A percentile compares a stretch with the other conserved stretches of the same genome.
Conservation (phyloP, 192 early-diverging fungal genomes). For the Entrophospora sp. region DNA sequence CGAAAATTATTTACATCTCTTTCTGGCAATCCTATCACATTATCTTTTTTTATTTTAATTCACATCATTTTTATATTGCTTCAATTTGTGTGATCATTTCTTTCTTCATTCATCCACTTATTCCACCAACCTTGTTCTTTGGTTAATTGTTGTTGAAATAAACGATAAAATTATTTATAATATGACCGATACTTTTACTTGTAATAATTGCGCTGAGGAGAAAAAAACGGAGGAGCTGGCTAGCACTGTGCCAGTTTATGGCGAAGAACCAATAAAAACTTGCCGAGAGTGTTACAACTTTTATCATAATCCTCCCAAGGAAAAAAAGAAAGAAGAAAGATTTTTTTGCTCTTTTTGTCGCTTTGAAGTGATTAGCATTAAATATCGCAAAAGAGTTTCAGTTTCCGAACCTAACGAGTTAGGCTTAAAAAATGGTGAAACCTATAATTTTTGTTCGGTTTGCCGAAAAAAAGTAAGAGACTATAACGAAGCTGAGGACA, state of each 20-base stretch:
- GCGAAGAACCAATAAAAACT: conserved; percentile 1
- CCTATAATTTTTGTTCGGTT: conserved; percentile 10
- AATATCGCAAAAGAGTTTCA: not conserved
- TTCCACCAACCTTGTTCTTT: not conserved
- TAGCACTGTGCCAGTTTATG: not conserved
- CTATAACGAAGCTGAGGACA: not conserved
- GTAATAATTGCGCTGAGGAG: not conserved
- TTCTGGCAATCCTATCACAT: no score
- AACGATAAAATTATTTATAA: not conserved
- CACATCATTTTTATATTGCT: no score
- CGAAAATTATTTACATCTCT: no score
- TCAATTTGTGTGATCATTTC: no score
- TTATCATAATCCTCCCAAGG: conserved; percentile 14
- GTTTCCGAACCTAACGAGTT: conserved; percentile 10
- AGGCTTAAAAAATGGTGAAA: conserved; percentile 14
- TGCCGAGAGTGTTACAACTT: conserved; percentile 9
- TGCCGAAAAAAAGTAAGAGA: not conserved
- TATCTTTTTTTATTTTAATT: no score
- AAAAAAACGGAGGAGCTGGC: not conserved
- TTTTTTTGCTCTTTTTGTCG: conserved; percentile 7
- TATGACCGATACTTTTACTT: not conserved
- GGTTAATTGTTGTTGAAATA: no score
- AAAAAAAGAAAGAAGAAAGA: not conserved
- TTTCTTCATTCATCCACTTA: not conserved
- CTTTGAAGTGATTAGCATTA: conserved; percentile 11